phyloP scores from a whole-genome alignment of 805 yeast species.

The Saturnispora galanensis region DNA sequence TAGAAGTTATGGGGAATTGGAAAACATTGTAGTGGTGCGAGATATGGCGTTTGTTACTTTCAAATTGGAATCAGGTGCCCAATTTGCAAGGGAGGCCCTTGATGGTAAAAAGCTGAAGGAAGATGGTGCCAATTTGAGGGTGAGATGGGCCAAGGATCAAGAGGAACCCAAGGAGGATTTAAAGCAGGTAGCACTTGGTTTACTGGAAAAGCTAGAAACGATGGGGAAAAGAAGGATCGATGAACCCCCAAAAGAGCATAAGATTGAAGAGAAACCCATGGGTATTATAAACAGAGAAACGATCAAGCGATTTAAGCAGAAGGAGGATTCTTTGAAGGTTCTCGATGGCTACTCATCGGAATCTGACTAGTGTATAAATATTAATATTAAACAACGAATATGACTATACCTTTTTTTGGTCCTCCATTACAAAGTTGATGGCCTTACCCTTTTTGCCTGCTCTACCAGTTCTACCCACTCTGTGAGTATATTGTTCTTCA shows the following conservation, averaged over 20 bases:
- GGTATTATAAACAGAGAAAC: background rate
- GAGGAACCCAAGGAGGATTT: slow-evolving; percentile 42
- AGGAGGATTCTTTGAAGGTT: background rate
- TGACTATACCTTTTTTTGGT: slow-evolving; percentile 7
- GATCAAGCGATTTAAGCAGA: background rate
- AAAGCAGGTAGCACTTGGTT: slow-evolving; percentile 39
- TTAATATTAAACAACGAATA: too few species aligned
- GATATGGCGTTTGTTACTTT: slow-evolving; percentile 72
- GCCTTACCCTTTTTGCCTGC: slow-evolving; percentile 80
- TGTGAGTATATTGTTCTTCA: slow-evolving; percentile 79
- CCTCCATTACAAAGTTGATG: slow-evolving; percentile 39
- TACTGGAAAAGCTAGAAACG: slow-evolving; percentile 28
- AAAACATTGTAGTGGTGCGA: slow-evolving; percentile 50
- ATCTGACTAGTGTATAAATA: background rate
- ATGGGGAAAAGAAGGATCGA: slow-evolving; percentile 1
- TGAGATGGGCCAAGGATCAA: slow-evolving; percentile 79
- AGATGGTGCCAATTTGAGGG: slow-evolving; percentile 53
- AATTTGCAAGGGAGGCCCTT: slow-evolving; percentile 95
- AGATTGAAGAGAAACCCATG: background rate
- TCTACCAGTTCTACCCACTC: slow-evolving; percentile 95
- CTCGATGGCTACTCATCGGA: background rate
- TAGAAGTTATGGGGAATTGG: slow-evolving; percentile 66
- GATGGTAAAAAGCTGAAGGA: slow-evolving; percentile 22
- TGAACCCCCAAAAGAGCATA: background rate
- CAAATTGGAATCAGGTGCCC: slow-evolving; percentile 63